phyloP scores from a whole-genome alignment of 1,284 basidiomycete species.

The Ustilago tritici region DNA sequence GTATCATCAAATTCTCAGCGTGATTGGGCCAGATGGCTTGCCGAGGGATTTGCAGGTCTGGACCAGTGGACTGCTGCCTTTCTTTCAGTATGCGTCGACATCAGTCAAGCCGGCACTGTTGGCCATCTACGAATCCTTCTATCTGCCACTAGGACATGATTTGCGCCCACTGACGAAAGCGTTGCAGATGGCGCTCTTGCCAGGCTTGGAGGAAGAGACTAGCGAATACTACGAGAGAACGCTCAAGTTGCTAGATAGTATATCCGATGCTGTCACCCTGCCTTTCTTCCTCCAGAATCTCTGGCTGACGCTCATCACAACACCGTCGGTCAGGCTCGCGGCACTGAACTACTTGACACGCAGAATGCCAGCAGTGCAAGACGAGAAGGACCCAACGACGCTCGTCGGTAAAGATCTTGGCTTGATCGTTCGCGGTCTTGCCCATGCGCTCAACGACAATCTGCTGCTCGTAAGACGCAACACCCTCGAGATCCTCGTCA shows the following conservation, averaged over 20 bases:
- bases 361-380: constrained; percentile 75
- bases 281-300: constrained; percentile 95
- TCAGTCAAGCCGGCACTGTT: constrained; percentile 72
- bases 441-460: constrained; percentile 85
- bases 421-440: constrained; percentile 89
- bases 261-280: constrained; percentile 78
- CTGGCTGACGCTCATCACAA: constrained; percentile 91
- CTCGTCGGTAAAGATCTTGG: constrained; percentile 81
- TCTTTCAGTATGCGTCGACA: constrained; percentile 97
- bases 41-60: constrained; percentile 89
- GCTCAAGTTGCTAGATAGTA: constrained; percentile 81
- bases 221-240: constrained; percentile 87
- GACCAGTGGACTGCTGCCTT: constrained; percentile 96
- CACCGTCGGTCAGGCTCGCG: constrained; percentile 85
- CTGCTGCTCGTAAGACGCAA: constrained; percentile 74
- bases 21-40: constrained; percentile 89
- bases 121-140: constrained; percentile 70
- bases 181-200: constrained; percentile 89
- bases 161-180: constrained; percentile 92
- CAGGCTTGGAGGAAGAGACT: constrained; percentile 71
- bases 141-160: constrained; percentile 83
- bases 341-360: constrained; percentile 87
- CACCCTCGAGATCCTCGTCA: constrained; percentile 62
- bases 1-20: constrained; percentile 88
- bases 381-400: constrained; percentile 29